A percentile compares a stretch with the other conserved stretches of the same genome.
phyloP scores from a whole-genome alignment of 2,329 filamentous ascomycete species.

The Chaetomium sp. region DNA sequence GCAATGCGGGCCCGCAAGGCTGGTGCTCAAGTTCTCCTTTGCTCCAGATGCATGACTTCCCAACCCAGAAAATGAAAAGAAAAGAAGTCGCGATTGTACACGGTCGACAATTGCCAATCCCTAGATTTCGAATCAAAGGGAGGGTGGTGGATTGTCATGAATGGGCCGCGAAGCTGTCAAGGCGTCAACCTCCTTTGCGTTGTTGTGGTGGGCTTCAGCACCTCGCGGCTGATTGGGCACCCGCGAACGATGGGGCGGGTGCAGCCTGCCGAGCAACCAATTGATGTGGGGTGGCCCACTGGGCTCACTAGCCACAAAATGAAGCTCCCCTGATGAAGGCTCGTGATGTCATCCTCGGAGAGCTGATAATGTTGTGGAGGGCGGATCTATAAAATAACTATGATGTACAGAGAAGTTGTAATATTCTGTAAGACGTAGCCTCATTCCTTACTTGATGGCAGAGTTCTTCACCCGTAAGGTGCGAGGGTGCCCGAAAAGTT shows the following conservation, averaged over 20 bases:
- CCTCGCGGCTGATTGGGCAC: conserved; percentile 32
- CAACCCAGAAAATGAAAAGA: conserved; percentile 2
- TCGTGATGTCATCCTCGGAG: neutral
- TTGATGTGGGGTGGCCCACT: neutral
- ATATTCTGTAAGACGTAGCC: too few relatives aligned
- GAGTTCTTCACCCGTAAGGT: too few relatives aligned
- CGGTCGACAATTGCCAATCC: conserved; percentile 10
- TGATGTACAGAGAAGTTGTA: neutral
- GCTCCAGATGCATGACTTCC: conserved; percentile 9
- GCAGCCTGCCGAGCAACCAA: conserved; percentile 33
- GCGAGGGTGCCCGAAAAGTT: too few relatives aligned
- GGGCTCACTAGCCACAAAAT: conserved; percentile 12
- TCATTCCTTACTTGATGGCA: too few relatives aligned
- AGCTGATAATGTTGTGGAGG: too few relatives aligned
- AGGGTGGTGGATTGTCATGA: conserved; percentile 1
- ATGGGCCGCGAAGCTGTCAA: conserved; percentile 16
- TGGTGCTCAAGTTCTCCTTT: conserved; percentile 15
- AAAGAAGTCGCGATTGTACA: conserved; percentile 10
- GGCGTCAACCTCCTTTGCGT: conserved; percentile 21
- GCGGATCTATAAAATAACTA: too few relatives aligned
- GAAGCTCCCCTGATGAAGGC: neutral
- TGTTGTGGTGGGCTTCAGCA: conserved; percentile 36
- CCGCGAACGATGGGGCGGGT: conserved; percentile 16
- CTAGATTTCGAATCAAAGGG: conserved; percentile 5
- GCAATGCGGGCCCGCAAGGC: conserved; percentile 16